A percentile compares a stretch with the other conserved stretches of the same genome.
These are phyloP conservation scores for Ceratocystis alfenasii DNA, from an alignment of 2,329 filamentous ascomycete genomes.

Conservation along the genomic window DNA sequence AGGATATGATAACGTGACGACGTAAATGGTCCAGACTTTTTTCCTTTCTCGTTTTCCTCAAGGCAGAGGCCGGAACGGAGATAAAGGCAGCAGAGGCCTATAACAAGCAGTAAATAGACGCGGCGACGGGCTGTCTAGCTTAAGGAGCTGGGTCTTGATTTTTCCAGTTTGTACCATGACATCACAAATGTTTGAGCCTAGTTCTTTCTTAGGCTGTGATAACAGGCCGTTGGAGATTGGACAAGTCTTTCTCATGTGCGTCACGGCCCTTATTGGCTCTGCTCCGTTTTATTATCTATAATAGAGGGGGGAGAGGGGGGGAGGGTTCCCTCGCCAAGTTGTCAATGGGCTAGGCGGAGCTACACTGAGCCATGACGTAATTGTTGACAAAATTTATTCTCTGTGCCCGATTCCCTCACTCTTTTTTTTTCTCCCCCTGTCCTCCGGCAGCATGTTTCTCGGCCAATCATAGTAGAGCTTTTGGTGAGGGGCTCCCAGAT, in stretches of 20 bases:
- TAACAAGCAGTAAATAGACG: neutral
- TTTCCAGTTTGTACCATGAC: neutral
- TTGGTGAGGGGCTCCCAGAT: neutral
- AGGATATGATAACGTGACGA: neutral
- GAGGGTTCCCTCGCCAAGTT: neutral
- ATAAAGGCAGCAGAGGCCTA: neutral
- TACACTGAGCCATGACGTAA: neutral
- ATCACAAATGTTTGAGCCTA: neutral
- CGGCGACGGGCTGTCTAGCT: too few relatives aligned
- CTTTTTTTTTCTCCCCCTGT: neutral
- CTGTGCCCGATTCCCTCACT: neutral
- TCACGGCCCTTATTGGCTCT: too few relatives aligned
- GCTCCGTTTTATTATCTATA: too few relatives aligned
- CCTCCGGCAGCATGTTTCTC: neutral
- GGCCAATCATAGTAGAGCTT: neutral
- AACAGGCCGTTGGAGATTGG: neutral
- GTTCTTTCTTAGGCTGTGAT: neutral
- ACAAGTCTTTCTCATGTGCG: too few relatives aligned
- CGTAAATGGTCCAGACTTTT: neutral
- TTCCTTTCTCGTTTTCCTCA: too few relatives aligned
- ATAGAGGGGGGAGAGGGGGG: neutral
- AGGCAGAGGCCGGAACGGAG: too few relatives aligned
- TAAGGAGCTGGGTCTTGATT: neutral
- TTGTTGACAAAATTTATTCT: neutral
- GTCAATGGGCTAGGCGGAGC: too few relatives aligned